phyloP scores from a whole-genome alignment of 345 rosid species.

The Gossypium sturtianum region DNA sequence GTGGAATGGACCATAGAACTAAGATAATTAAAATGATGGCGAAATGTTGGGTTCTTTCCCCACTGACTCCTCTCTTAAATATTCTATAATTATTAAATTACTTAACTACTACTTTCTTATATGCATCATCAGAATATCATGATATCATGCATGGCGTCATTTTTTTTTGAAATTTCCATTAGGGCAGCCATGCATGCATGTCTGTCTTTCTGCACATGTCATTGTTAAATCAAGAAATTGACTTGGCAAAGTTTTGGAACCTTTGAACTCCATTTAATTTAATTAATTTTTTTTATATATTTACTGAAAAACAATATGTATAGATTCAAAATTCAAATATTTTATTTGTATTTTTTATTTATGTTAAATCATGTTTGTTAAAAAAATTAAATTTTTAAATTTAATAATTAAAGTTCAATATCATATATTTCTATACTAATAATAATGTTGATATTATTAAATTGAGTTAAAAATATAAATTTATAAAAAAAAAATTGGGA shows the following conservation, averaged over 20 bases:
- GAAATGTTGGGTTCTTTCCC: neutral
- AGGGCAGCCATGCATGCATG: constrained; percentile 9
- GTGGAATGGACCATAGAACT: neutral
- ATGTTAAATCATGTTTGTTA: no score
- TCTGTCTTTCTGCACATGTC: neutral
- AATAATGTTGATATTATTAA: no score
- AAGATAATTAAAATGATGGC: neutral
- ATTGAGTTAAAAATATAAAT: no score
- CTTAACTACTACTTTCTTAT: neutral
- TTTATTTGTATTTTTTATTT: no score
- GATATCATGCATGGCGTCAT: constrained; percentile 11
- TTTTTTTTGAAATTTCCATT: neutral
- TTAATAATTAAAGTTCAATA: no score
- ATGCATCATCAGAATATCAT: neutral
- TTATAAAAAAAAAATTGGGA: no score
- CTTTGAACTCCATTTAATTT: neutral
- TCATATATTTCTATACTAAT: no score
- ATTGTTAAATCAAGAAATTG: neutral
- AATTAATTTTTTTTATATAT: no score
- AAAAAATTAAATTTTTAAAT: no score
- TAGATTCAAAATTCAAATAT: no score
- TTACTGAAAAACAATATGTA: no score
- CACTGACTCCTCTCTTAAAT: neutral
- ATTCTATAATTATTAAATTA: neutral
- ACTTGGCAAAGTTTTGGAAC: neutral